Base-by-base conservation (phyloP, 257 asterid genomes). In the Gentiana straminea region DNA sequence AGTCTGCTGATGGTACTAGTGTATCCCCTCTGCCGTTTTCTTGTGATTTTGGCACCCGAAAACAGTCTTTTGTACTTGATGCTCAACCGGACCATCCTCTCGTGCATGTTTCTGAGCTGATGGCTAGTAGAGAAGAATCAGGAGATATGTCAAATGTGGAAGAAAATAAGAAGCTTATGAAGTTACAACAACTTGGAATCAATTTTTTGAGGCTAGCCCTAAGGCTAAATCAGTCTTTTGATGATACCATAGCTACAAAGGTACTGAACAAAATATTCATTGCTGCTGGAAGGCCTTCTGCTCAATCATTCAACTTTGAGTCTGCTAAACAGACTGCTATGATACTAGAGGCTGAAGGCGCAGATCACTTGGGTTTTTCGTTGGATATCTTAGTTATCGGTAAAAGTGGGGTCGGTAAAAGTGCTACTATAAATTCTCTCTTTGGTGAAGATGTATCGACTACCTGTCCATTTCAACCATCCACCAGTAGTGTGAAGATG, bases 341-440 rank as follows among this genome's bases (percentile, higher is more conserved):
- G 68, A 76, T 76, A 58, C 62, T 76, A 10, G 84, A 77, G 73
- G 72, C 73, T 65, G 81, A 61, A 54, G 68, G 15, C 15, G 69
- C 63, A 45, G 62, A 63, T 37, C 58, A 65, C 53, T 57, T 52
- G 57, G 66, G 64, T 41, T 72, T 75, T 55, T 66, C 79, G 8
- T 54, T 89, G 49, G 75, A 69, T 65, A 63, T 86, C 62, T 69
- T 86, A 53, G 89, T 89, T 63, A 80, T 89, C 46, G 97, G 97
- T 13, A 89, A 84, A 77, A 77, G 93, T 15, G 97, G 97, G 58
- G 95, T 86, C 67, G 97, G 97, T 52, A 89, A 89, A 71, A 89
- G 97, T 62, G 86, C 97, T 13, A 86, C 95, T n/a, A 73, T 89
- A 68, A 89, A 86, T 68, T 83, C 97, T 51, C 75, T 89, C 55